These are phyloP conservation scores for Bauhinia variegata DNA, from an alignment of 306 rosid species.

Conservation along the genomic window DNA sequence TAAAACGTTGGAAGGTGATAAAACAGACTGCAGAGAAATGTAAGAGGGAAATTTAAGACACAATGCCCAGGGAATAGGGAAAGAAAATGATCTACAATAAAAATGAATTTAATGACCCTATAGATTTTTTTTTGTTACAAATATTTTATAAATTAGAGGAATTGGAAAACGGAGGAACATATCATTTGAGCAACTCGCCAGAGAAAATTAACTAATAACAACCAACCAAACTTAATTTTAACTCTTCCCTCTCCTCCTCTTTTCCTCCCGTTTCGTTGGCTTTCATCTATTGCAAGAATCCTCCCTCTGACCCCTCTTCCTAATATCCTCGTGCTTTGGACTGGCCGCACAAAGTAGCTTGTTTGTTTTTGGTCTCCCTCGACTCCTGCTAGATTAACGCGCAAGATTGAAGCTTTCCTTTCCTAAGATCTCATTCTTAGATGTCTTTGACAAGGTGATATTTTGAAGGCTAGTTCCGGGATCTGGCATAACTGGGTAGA, in stretches of 20 bases:
- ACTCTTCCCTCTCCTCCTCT: constrained; percentile 33
- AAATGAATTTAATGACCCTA: too few relatives aligned
- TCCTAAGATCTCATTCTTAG: constrained; percentile 35
- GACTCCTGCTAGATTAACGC: constrained; percentile 11
- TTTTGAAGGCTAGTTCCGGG: constrained; percentile 38
- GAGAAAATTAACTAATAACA: constrained; percentile 23
- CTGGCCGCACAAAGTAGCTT: constrained; percentile 30
- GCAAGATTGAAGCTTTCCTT: constrained; percentile 28
- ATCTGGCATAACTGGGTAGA: constrained; percentile 40
- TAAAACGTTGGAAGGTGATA: background rate
- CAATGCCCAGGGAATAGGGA: background rate
- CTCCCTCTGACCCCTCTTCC: constrained; percentile 7
- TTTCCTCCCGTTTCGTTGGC: constrained; percentile 26
- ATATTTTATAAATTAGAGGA: background rate
- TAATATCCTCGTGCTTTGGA: constrained; percentile 13
- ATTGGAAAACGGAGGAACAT: background rate
- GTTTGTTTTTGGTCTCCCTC: constrained; percentile 9
- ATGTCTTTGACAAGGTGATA: constrained; percentile 26
- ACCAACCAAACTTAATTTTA: background rate
- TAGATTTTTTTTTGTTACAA: too few relatives aligned
- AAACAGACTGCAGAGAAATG: background rate
- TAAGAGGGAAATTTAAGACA: background rate
- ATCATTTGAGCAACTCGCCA: background rate
- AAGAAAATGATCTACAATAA: constrained; percentile 10
- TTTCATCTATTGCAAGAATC: constrained; percentile 32